A percentile compares a stretch with the other conserved stretches of the same genome.
These are phyloP conservation scores for Trifolium fragiferum DNA, from an alignment of 306 rosid genomes.

Conservation along the genomic window DNA sequence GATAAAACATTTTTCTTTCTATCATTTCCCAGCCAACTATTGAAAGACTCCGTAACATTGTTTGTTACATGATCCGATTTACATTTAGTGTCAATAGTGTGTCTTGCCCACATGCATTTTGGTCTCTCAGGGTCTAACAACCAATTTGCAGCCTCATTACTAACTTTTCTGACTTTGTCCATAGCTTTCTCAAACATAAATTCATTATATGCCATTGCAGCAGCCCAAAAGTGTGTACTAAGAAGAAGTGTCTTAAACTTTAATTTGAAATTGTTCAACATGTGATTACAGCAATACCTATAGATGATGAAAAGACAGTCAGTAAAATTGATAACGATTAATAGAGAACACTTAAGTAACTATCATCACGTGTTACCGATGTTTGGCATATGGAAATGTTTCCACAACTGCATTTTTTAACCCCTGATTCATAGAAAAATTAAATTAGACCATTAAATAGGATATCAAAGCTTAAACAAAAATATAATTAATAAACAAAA, in stretches of 20 bases:
- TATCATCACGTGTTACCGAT: too few relatives aligned
- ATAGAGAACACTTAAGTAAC: too few relatives aligned
- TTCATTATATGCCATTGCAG: not conserved
- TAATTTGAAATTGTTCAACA: not conserved
- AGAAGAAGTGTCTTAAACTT: not conserved
- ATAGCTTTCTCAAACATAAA: not conserved
- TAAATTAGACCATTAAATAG: not conserved
- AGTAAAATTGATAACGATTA: too few relatives aligned
- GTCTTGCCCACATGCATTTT: not conserved
- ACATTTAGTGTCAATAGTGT: not conserved
- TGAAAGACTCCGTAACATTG: not conserved
- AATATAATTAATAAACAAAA: too few relatives aligned
- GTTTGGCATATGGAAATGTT: not conserved
- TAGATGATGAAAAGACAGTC: not conserved
- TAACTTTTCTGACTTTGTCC: not conserved
- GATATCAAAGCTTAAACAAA: too few relatives aligned
- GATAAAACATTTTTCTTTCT: not conserved
- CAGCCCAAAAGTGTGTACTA: not conserved
- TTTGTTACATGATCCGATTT: not conserved
- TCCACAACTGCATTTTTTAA: not conserved
- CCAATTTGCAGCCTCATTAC: not conserved
- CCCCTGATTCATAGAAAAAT: not conserved
- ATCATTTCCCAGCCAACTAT: not conserved
- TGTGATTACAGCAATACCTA: not conserved
- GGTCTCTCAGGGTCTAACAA: not conserved